A percentile compares a stretch with the other conserved stretches of the same genome.
Evolutionary conservation across 1,284 basidiomycete species (phyloP).

Genomic region (Rhodotorula sp.): DNA sequence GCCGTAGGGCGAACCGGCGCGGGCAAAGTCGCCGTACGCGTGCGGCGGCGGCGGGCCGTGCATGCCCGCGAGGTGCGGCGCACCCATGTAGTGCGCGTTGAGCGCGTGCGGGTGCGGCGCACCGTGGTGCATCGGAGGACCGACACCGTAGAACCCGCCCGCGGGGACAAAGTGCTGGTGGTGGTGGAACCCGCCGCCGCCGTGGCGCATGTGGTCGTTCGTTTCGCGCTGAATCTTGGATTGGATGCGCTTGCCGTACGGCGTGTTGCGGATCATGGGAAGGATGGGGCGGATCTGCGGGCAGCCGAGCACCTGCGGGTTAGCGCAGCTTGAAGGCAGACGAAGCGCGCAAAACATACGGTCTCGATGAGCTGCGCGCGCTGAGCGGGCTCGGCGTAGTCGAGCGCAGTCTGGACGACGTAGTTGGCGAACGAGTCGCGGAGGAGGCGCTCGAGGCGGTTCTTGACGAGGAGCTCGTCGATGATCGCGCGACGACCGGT

Average conservation of each 20-base stretch:
- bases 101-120: constrained; percentile 19
- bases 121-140: constrained; percentile 11
- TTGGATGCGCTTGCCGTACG: constrained; percentile 96
- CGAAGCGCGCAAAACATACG: background rate
- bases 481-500: constrained; percentile 91
- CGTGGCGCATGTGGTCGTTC: constrained; percentile 37
- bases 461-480: constrained; percentile 91
- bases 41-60: constrained; percentile 25
- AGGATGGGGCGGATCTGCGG: constrained; percentile 82
- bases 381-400: constrained; percentile 88
- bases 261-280: constrained; percentile 89
- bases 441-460: constrained; percentile 90
- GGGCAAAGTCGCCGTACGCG: constrained; percentile 17
- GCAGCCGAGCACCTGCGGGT: background rate
- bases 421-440: constrained; percentile 66
- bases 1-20: constrained; percentile 28
- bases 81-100: constrained; percentile 12
- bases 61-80: constrained; percentile 22
- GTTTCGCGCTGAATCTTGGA: constrained; percentile 74
- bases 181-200: constrained; percentile 19
- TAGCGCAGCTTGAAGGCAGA: background rate
- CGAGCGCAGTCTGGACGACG: constrained; percentile 75
- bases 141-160: constrained; percentile 35
- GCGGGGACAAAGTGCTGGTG: constrained; percentile 22
- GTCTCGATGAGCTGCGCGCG: constrained; percentile 80